Base-by-base conservation (phyloP, 2,329 filamentous ascomycete genomes). In the Ophiosphaerella korrae region DNA sequence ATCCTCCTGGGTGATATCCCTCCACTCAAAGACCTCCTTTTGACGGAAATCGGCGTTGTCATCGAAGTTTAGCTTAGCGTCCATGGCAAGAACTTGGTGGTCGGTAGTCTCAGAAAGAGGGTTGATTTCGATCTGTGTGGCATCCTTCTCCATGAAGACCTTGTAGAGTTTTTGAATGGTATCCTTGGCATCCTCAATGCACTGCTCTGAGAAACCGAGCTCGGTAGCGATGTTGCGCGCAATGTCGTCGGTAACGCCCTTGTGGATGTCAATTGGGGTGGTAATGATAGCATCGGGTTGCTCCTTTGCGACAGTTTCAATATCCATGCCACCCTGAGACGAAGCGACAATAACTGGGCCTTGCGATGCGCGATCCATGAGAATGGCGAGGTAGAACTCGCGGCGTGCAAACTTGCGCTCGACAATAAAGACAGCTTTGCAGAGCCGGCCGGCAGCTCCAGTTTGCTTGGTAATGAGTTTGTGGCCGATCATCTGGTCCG, bases 401-500 rank as follows among this genome's bases (percentile, higher is more conserved):
- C 94, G 89, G 66, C 94, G 92, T 68, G 94, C 94, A 74, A 97
- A 99, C 84, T 99, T 99, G 84, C 94, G 92, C 85, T 99, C 94
- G 80, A 93, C 96, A 75, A 99, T 97, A 83, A 96, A 97, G 75
- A 99, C 94, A 60, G 92, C 85, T 79, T 90, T 97, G 85, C 94
- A 99, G 75, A 96, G 86, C 76, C 94, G 91, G 74, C 94, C 94
- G 67, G 79, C 85, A 67, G 93, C 90, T 76, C 94, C 94, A 52
- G 94, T 99, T 84, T 99, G 94, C 87, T 99, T 99, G 78, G 94
- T 99, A 80, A 99, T 86, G 78, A 99, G 91, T 81, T 97, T 97
- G 82, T 99, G 93, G 74, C 94, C 94, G 78, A 99, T 97, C 94
- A 99, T 99, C 83, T 99, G 92, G 67, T 93, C 85, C 67, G 94